Percentiles rank a stretch among this genome's conserved stretches.
Conservation (phyloP, 2,329 filamentous ascomycete genomes). For the Emericellopsis atlantica region DNA sequence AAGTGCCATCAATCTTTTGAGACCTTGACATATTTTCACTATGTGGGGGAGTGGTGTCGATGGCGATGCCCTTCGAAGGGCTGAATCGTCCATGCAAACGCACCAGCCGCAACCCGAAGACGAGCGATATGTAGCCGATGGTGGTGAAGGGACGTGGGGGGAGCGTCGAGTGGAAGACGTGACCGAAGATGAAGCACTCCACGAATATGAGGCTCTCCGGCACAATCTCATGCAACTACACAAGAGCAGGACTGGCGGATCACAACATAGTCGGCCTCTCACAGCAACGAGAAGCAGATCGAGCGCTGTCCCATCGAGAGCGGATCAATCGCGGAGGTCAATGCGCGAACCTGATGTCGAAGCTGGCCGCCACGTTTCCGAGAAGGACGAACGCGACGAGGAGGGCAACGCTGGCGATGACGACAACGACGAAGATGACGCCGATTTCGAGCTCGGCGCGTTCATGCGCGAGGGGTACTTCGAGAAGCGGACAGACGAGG, state of each 20-base stretch:
- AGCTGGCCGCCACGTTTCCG: constrained; percentile 2
- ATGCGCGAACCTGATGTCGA: constrained; percentile 2
- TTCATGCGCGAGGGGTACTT: constrained; percentile 67
- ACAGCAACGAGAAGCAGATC: not conserved
- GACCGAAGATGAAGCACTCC: constrained; percentile 17
- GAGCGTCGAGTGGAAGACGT: constrained; percentile 21
- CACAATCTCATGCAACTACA: constrained; percentile 20
- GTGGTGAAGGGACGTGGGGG: constrained; percentile 20
- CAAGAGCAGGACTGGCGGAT: constrained; percentile 19
- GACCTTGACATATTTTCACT: no score
- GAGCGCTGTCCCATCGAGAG: not conserved
- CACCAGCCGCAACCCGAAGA: constrained; percentile 4
- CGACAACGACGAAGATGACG: constrained; percentile 26
- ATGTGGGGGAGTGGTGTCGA: constrained; percentile 21
- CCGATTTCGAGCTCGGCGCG: constrained; percentile 54
- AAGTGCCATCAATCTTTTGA: no score
- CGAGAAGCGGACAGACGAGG: constrained; percentile 51
- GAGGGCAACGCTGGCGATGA: constrained; percentile 3
- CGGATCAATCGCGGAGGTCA: not conserved
- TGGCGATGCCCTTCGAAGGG: constrained; percentile 17
- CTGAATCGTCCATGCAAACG: constrained; percentile 14
- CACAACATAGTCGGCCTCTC: constrained; percentile 11
- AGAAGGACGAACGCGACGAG: not conserved
- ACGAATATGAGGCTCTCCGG: constrained; percentile 21
- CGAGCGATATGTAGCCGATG: constrained; percentile 4